A percentile compares a stretch with the other conserved stretches of the same genome.
These are phyloP conservation scores for Avena sativa DNA, from an alignment of 176 grass and related monocot genomes.

Conservation along the genomic window DNA sequence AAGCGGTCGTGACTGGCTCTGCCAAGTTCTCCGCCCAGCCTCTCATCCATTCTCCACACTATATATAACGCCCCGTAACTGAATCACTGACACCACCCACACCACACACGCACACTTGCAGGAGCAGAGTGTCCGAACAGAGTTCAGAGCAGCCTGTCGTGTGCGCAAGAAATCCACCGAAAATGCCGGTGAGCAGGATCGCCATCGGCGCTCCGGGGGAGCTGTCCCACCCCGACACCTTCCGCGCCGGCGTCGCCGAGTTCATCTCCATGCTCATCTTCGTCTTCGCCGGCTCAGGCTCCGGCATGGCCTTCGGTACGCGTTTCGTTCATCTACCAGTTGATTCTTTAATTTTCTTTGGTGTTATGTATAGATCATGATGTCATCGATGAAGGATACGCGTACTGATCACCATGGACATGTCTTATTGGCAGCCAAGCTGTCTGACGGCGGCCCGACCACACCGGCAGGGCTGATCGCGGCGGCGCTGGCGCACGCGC, in stretches of 20 bases:
- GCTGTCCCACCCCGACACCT: constrained; percentile 49
- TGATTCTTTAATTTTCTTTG: not conserved
- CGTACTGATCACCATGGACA: not conserved
- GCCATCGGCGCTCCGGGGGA: constrained; percentile 65
- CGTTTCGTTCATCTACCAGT: too few relatives aligned
- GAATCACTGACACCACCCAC: not conserved
- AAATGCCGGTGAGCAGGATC: constrained; percentile 73
- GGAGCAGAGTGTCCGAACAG: not conserved
- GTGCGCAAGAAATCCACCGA: not conserved
- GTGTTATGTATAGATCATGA: not conserved
- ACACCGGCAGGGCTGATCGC: constrained; percentile 64
- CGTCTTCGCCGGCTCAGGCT: constrained; percentile 84
- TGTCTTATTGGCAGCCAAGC: constrained; percentile 50
- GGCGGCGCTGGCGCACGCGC: constrained; percentile 68
- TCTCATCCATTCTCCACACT: not conserved
- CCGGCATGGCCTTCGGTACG: constrained; percentile 76
- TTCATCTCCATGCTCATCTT: constrained; percentile 92
- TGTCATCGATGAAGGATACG: not conserved
- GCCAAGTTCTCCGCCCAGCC: not conserved
- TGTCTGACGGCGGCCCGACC: constrained; percentile 57
- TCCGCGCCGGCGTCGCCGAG: constrained; percentile 73
- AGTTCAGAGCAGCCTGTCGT: not conserved
- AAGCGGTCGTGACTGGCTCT: constrained; percentile 12
- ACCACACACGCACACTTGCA: not conserved
- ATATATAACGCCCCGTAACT: constrained; percentile 27